A percentile compares a stretch with the other conserved stretches of the same genome.
Conservation (phyloP, 1,284 basidiomycete genomes). For the Pseudozyma tsukubaensis region DNA sequence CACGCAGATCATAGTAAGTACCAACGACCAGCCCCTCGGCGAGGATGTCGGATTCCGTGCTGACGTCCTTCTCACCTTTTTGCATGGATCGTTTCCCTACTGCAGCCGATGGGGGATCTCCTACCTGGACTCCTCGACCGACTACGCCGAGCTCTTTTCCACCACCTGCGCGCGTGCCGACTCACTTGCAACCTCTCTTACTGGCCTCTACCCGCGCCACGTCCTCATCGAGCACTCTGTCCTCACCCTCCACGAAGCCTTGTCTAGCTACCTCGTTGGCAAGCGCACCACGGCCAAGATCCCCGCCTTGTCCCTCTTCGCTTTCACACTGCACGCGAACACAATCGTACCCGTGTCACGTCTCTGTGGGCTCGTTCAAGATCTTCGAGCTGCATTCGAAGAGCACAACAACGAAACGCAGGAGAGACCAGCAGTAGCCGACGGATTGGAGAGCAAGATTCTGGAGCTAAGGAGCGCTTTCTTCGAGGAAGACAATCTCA, state of each 20-base stretch:
- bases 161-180: conserved; percentile 18
- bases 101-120: conserved; percentile 47
- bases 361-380: conserved; percentile 41
- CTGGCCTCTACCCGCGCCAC: conserved; percentile 27
- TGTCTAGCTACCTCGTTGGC: conserved; percentile 26
- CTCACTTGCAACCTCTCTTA: conserved; percentile 19
- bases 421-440: conserved; percentile 1
- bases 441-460: conserved; percentile 21
- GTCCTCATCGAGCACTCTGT: conserved; percentile 38
- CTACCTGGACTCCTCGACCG: conserved; percentile 24
- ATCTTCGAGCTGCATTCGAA: conserved; percentile 35
- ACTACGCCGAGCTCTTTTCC: conserved; percentile 38
- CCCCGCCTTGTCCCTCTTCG: conserved; percentile 20
- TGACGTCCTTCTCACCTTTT: too few species aligned
- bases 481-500: conserved; percentile 39
- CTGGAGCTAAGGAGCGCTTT: conserved; percentile 10
- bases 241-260: conserved; percentile 35
- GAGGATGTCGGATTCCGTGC: too few species aligned
- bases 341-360: conserved; percentile 49
- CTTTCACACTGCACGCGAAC: conserved; percentile 36
- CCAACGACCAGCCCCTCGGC: too few species aligned
- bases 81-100: too few species aligned
- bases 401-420: conserved; percentile 17
- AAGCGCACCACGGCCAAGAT: conserved; percentile 18
- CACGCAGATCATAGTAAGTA: conserved; percentile 24